Percentiles rank a stretch among this genome's conserved stretches.
These are phyloP conservation scores for Plectosphaerella sp. DNA, from an alignment of 2,329 filamentous ascomycete species.

Conservation along the genomic window DNA sequence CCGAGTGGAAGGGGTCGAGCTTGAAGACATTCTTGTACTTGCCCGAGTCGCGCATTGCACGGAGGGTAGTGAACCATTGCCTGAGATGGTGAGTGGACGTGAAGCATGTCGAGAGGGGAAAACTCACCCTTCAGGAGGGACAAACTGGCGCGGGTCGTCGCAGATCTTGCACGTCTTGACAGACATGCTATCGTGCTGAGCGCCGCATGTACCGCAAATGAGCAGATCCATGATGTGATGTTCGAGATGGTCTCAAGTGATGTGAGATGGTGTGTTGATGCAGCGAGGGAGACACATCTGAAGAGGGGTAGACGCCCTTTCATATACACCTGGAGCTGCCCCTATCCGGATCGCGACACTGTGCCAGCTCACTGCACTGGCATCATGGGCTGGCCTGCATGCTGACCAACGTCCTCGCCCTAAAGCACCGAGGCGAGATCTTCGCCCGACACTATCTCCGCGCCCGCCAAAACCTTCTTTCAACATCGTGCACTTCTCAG, in stretches of 20 bases:
- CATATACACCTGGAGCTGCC: too few species aligned
- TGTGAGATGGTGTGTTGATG: background rate
- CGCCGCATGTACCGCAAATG: conserved; percentile 66
- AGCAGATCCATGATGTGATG: conserved; percentile 24
- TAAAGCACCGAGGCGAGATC: too few species aligned
- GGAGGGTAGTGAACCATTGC: conserved; percentile 62
- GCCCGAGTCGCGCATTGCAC: conserved; percentile 27
- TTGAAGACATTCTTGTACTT: conserved; percentile 51
- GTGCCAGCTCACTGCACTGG: too few species aligned
- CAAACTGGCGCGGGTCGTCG: conserved; percentile 69
- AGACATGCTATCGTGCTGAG: conserved; percentile 52
- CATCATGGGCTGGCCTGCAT: too few species aligned
- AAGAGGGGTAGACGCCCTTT: too few species aligned
- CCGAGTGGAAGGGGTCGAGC: conserved; percentile 36
- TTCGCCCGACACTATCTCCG: too few species aligned
- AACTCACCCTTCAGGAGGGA: conserved; percentile 34
- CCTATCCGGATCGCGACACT: too few species aligned
- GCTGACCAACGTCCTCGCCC: too few species aligned
- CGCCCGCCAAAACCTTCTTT: too few species aligned
- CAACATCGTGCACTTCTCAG: too few species aligned
- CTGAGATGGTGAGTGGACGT: conserved; percentile 32
- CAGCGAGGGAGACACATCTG: background rate
- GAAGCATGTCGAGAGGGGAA: background rate
- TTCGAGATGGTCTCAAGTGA: too few species aligned
- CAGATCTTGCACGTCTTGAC: conserved; percentile 63